Evolutionary conservation across 768 basidiomycete genomes (phyloP).

Genomic region (Mycena belliarum): DNA sequence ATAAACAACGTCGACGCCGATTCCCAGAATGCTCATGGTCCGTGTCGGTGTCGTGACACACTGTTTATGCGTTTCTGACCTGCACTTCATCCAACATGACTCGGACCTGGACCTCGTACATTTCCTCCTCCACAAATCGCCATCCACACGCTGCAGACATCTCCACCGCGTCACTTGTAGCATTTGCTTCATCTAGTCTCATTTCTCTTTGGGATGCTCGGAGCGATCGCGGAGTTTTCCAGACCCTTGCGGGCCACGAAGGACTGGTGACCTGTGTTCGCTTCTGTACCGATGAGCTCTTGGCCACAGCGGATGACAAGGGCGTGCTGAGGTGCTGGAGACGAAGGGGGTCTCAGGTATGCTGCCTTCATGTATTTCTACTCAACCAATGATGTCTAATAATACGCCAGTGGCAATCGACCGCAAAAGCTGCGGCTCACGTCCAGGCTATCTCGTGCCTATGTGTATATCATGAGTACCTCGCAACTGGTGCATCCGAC

Average conservation of each 20-base stretch:
- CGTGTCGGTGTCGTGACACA: no score
- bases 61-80: not conserved
- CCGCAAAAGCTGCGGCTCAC: slow-evolving; percentile 58
- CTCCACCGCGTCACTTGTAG: slow-evolving; percentile 42
- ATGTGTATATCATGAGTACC: slow-evolving; percentile 43
- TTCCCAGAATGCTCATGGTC: slow-evolving; percentile 69
- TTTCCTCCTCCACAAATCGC: slow-evolving; percentile 51
- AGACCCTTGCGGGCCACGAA: slow-evolving; percentile 76
- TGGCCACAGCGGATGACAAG: slow-evolving; percentile 77
- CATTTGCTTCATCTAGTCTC: slow-evolving; percentile 49
- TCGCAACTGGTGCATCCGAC: slow-evolving; percentile 86
- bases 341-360: slow-evolving; percentile 40
- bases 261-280: slow-evolving; percentile 76
- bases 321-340: slow-evolving; percentile 72
- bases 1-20: slow-evolving; percentile 76
- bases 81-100: slow-evolving; percentile 4
- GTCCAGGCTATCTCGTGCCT: slow-evolving; percentile 69
- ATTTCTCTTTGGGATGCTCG: slow-evolving; percentile 47
- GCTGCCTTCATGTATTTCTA: slow-evolving; percentile 29
- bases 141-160: slow-evolving; percentile 50
- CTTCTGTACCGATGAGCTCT: slow-evolving; percentile 51
- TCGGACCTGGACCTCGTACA: no score
- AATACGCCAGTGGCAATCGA: slow-evolving; percentile 56
- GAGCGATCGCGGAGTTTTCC: slow-evolving; percentile 53
- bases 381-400: slow-evolving; percentile 18